phyloP scores from a whole-genome alignment of 2,329 filamentous ascomycete genomes.

The Phaeosphaeriaceae sp. region DNA sequence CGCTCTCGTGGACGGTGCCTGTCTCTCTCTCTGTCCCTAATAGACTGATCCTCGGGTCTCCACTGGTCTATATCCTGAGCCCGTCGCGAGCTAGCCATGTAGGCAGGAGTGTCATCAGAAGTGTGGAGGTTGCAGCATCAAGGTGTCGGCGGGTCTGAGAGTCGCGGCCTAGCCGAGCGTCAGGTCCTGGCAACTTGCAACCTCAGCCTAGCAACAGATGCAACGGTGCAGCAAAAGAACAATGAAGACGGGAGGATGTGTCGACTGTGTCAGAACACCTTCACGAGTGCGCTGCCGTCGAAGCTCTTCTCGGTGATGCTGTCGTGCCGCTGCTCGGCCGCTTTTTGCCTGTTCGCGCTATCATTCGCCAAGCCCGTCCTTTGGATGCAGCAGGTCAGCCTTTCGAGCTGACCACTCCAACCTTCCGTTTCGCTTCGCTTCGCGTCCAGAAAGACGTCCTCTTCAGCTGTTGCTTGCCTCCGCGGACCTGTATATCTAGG shows the following conservation, averaged over 20 bases:
- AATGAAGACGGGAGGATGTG: slow-evolving; percentile 14
- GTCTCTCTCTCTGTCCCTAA: slow-evolving; percentile 38
- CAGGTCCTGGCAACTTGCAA: slow-evolving; percentile 29
- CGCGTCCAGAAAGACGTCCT: slow-evolving; percentile 11
- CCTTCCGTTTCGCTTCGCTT: slow-evolving; percentile 1
- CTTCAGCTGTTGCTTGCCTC: slow-evolving; percentile 5
- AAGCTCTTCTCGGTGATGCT: slow-evolving; percentile 34
- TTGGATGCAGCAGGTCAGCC: slow-evolving; percentile 8
- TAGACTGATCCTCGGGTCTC: slow-evolving; percentile 51
- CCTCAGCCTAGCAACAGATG: slow-evolving; percentile 21
- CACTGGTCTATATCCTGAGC: slow-evolving; percentile 54
- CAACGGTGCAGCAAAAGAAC: slow-evolving; percentile 13
- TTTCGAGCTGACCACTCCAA: slow-evolving; percentile 4
- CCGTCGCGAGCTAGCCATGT: slow-evolving; percentile 54
- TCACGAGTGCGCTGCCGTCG: slow-evolving; percentile 26
- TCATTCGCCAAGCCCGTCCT: slow-evolving; percentile 32
- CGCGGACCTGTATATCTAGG: slow-evolving; percentile 8
- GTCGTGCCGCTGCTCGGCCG: slow-evolving; percentile 34
- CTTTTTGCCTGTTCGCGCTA: slow-evolving; percentile 35
- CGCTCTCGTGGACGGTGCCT: slow-evolving; percentile 37
- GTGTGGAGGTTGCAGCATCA: slow-evolving; percentile 44
- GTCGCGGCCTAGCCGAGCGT: slow-evolving; percentile 48
- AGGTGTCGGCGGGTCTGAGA: slow-evolving; percentile 45
- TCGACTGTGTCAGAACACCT: slow-evolving; percentile 18
- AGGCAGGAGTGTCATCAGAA: slow-evolving; percentile 51